Percentiles rank a stretch among this genome's conserved stretches.
phyloP scores from a whole-genome alignment of 768 basidiomycete species.

The Russula sp. region DNA sequence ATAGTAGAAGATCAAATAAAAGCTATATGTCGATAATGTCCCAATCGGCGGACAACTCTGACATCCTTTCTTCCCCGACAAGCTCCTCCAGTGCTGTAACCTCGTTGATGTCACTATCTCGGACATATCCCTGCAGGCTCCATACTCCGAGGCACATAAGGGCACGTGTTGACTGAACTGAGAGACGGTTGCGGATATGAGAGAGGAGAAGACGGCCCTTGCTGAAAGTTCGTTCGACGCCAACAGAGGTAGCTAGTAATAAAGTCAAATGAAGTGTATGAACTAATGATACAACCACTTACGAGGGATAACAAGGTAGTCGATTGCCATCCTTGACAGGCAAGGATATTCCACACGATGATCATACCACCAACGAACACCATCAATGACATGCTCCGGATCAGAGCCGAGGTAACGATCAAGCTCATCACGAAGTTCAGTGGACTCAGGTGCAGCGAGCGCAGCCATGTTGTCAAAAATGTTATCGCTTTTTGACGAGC shows the following conservation, averaged over 20 bases:
- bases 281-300: neutral
- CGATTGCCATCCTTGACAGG: constrained; percentile 35
- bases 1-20: too few relatives aligned
- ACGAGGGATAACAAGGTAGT: constrained; percentile 32
- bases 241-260: constrained; percentile 36
- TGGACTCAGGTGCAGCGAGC: neutral
- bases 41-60: neutral
- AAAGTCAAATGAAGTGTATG: neutral
- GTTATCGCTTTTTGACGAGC: neutral
- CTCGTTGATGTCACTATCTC: constrained; percentile 30
- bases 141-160: constrained; percentile 38
- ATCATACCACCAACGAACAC: neutral
- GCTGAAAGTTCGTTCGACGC: constrained; percentile 36
- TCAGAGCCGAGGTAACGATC: constrained; percentile 8
- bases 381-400: neutral
- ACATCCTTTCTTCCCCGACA: neutral
- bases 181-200: constrained; percentile 34
- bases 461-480: constrained; percentile 8
- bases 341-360: constrained; percentile 24
- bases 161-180: constrained; percentile 34
- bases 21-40: neutral
- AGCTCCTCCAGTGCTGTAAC: neutral
- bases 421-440: constrained; percentile 1
- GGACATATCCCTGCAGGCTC: constrained; percentile 33
- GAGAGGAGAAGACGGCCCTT: constrained; percentile 34